Percentiles rank a stretch among this genome's conserved stretches.
phyloP scores from a whole-genome alignment of 495 filamentous ascomycete genomes.

The Immersiella caudata region DNA sequence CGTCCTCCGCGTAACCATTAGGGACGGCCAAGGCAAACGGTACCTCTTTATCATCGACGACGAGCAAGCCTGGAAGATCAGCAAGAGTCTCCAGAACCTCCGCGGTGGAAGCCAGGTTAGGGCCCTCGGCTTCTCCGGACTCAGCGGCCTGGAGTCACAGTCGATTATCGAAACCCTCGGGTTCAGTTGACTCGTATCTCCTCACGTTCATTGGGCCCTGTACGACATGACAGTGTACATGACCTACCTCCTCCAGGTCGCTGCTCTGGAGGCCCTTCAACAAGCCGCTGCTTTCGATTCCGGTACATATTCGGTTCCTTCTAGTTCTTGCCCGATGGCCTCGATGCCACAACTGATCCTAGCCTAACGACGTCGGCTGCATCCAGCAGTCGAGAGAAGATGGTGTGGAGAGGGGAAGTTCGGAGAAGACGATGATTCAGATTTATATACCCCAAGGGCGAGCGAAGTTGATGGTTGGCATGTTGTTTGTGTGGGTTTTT shows the following conservation, averaged over 20 bases:
- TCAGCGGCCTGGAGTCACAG: constrained; percentile 63
- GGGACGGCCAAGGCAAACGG: constrained; percentile 80
- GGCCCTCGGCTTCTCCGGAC: constrained; percentile 64
- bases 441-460: constrained; percentile 4
- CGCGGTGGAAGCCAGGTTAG: constrained; percentile 70
- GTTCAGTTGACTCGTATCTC: constrained; percentile 34
- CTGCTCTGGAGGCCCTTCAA: not conserved
- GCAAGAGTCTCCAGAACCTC: constrained; percentile 74
- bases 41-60: constrained; percentile 83
- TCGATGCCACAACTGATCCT: not conserved
- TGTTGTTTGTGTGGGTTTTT: constrained; percentile 12
- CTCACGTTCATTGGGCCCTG: constrained; percentile 12
- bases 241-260: not conserved
- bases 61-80: constrained; percentile 92
- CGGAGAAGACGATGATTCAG: not conserved
- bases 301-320: constrained; percentile 17
- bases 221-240: constrained; percentile 13
- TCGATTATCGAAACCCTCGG: constrained; percentile 64
- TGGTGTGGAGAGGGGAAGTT: not conserved
- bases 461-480: not conserved
- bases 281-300: constrained; percentile 10
- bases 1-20: constrained; percentile 76
- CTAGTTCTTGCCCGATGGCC: not conserved
- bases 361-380: not conserved
- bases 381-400: not conserved